A percentile compares a stretch with the other conserved stretches of the same genome.
phyloP scores from a whole-genome alignment of 345 rosid genomes.

The Stellera chamaejasme region DNA sequence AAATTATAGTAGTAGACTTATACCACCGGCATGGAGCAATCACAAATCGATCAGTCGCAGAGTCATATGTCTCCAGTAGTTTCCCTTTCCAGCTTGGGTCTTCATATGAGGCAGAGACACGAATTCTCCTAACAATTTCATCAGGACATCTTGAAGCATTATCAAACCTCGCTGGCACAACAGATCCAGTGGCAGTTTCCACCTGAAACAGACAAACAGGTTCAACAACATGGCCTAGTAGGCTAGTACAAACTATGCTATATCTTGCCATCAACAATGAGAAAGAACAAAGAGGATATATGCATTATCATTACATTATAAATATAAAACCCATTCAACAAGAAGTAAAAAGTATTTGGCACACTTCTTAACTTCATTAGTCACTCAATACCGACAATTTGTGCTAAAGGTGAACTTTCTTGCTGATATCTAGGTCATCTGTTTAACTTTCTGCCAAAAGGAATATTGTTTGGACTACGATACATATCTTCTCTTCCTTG shows the following conservation, averaged over 20 bases:
- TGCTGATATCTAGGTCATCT: no score
- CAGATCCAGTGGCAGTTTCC: constrained; percentile 51
- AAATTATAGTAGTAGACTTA: constrained; percentile 5
- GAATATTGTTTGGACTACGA: no score
- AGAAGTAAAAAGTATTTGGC: no score
- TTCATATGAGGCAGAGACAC: constrained; percentile 48
- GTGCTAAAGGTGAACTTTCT: no score
- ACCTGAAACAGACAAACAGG: constrained; percentile 35
- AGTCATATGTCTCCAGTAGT: constrained; percentile 76
- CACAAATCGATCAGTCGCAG: constrained; percentile 53
- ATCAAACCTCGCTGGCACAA: constrained; percentile 62
- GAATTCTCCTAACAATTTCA: constrained; percentile 68
- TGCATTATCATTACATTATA: no score
- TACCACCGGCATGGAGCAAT: constrained; percentile 82
- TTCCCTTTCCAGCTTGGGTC: constrained; percentile 59
- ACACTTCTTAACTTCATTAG: no score
- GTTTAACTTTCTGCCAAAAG: no score
- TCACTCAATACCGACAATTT: no score
- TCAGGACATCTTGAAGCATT: constrained; percentile 71
- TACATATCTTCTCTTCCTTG: no score
- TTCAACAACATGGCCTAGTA: not conserved
- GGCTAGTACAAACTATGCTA: not conserved
- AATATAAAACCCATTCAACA: no score
- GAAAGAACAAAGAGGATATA: not conserved
- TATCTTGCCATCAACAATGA: not conserved